These are phyloP conservation scores for Boletellus deceptivus DNA, from an alignment of 1,284 basidiomycete genomes.

Conservation along the genomic window DNA sequence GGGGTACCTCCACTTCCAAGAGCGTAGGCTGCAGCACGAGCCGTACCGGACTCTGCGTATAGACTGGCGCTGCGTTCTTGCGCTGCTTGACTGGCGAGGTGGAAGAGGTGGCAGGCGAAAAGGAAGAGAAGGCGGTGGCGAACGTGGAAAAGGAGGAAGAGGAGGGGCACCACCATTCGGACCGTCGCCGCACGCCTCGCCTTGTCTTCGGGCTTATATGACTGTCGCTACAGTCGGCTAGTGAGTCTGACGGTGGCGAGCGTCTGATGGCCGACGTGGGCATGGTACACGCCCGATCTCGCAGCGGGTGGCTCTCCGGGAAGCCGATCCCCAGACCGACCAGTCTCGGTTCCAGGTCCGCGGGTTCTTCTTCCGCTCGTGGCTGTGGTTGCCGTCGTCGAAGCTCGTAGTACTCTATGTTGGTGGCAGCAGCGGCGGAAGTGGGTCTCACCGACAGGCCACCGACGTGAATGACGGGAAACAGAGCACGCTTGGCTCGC, in stretches of 20 bases:
- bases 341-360: constrained; percentile 1
- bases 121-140: background rate
- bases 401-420: constrained; percentile 13
- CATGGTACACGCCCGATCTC: too few species aligned
- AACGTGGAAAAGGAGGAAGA: background rate
- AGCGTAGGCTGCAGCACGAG: constrained; percentile 13
- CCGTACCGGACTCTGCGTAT: constrained; percentile 3
- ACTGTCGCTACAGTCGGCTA: too few species aligned
- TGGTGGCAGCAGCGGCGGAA: background rate
- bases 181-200: background rate
- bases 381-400: background rate
- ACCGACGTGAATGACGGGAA: background rate
- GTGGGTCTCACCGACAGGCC: background rate
- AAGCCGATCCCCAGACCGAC: constrained; percentile 29
- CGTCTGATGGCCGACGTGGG: too few species aligned
- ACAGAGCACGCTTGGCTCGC: background rate
- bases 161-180: constrained; percentile 3
- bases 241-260: too few species aligned
- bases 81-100: background rate
- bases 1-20: constrained; percentile 8
- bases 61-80: background rate
- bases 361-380: background rate
- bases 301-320: constrained; percentile 18
- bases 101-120: too few species aligned
- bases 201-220: too few species aligned